These are phyloP conservation scores for Exophiala oligosperma DNA, from an alignment of 2,329 filamentous ascomycete genomes.

Conservation along the genomic window DNA sequence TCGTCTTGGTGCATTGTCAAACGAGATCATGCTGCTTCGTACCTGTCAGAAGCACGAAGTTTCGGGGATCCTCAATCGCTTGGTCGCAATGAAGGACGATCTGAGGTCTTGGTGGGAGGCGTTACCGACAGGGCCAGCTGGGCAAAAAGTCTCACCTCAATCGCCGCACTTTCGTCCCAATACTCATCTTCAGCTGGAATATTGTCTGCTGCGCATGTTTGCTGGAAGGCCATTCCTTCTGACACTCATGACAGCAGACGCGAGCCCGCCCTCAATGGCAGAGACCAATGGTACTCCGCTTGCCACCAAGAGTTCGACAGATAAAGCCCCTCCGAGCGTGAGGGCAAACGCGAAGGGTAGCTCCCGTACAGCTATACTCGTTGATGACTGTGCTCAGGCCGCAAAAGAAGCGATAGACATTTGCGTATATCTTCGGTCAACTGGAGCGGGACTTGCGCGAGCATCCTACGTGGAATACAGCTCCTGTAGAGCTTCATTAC, in stretches of 20 bases:
- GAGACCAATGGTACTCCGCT: background rate
- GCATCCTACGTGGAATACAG: slow-evolving; percentile 59
- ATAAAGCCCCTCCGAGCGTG: background rate
- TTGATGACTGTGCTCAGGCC: slow-evolving; percentile 55
- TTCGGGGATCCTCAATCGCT: slow-evolving; percentile 41
- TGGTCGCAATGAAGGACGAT: slow-evolving; percentile 40
- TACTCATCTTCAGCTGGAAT: slow-evolving; percentile 54
- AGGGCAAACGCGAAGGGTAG: background rate
- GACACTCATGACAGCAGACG: slow-evolving; percentile 16
- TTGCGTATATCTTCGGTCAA: slow-evolving; percentile 51
- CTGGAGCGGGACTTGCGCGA: slow-evolving; percentile 52
- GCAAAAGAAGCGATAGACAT: slow-evolving; percentile 53
- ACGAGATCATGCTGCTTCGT: slow-evolving; percentile 44
- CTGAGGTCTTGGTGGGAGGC: slow-evolving; percentile 46
- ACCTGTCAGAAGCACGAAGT: slow-evolving; percentile 41
- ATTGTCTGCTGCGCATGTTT: slow-evolving; percentile 55
- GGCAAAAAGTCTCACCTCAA: slow-evolving; percentile 43
- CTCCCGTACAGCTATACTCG: slow-evolving; percentile 37
- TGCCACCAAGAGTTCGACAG: background rate
- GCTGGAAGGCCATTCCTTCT: slow-evolving; percentile 57
- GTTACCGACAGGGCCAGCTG: slow-evolving; percentile 40
- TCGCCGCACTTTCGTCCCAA: slow-evolving; percentile 48
- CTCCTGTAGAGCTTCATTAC: slow-evolving; percentile 54
- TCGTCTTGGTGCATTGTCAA: slow-evolving; percentile 41
- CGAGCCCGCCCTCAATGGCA: background rate